Percentiles rank a stretch among this genome's conserved stretches.
These are phyloP conservation scores for Suillus bovinus DNA, from an alignment of 768 basidiomycete species.

Conservation along the genomic window DNA sequence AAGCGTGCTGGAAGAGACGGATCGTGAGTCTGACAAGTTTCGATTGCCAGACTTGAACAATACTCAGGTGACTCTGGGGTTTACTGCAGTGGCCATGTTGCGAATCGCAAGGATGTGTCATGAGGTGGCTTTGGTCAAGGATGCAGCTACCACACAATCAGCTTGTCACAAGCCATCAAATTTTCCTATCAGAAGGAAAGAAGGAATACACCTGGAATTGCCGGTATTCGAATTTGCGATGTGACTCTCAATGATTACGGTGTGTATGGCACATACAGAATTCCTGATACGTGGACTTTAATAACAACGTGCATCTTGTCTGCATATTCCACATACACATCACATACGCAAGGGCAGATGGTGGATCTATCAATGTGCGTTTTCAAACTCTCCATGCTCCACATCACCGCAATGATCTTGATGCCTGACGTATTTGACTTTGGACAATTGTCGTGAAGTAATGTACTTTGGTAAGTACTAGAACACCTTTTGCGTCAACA, in stretches of 20 bases:
- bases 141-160: background rate
- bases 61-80: background rate
- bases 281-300: background rate
- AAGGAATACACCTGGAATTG: background rate
- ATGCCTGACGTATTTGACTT: background rate
- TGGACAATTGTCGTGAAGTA: background rate
- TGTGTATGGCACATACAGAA: background rate
- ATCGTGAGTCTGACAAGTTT: background rate
- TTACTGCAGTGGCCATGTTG: background rate
- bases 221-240: background rate
- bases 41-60: background rate
- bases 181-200: background rate
- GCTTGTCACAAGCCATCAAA: background rate
- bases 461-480: background rate
- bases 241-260: background rate
- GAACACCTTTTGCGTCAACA: background rate
- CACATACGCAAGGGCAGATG: background rate
- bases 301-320: background rate
- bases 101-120: background rate
- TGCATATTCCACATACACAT: background rate
- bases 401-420: background rate
- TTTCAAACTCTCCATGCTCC: background rate
- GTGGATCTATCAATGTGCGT: background rate
- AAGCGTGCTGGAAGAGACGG: background rate
- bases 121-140: background rate